phyloP scores from a whole-genome alignment of 164 flowering plant genomes.

The Tetrastigma voinierianum region DNA sequence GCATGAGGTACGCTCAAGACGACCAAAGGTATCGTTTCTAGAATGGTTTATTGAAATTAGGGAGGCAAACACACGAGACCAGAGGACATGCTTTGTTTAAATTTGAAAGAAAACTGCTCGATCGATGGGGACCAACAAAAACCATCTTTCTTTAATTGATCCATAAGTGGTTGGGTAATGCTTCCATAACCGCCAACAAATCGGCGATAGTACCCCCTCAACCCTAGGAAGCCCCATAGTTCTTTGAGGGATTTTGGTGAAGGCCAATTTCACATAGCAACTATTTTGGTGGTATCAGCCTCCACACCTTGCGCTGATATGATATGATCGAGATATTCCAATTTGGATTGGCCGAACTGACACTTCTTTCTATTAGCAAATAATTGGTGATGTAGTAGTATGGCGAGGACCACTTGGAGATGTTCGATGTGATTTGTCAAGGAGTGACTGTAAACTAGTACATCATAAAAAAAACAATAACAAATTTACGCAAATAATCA shows the following conservation, averaged over 20 bases:
- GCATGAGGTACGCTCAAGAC: background rate
- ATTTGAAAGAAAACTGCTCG: background rate
- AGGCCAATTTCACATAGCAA: background rate
- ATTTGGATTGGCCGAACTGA: too few relatives aligned
- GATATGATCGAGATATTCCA: too few relatives aligned
- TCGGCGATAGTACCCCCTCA: background rate
- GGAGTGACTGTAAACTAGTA: too few relatives aligned
- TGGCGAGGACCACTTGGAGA: too few relatives aligned
- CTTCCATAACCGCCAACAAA: conserved; percentile 8
- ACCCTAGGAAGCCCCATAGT: background rate
- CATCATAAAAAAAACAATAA: too few relatives aligned
- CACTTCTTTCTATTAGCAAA: too few relatives aligned
- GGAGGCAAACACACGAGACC: conserved; percentile 5
- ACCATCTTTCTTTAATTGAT: too few relatives aligned
- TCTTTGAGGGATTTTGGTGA: conserved; percentile 1
- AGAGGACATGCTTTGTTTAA: background rate
- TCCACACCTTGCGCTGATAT: too few relatives aligned
- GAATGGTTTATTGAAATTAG: conserved; percentile 1
- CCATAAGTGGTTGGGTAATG: conserved; percentile 8
- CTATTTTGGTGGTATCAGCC: conserved; percentile 3
- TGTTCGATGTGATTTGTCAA: too few relatives aligned
- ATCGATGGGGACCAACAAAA: background rate
- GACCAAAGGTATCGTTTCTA: conserved; percentile 3
- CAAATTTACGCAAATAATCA: too few relatives aligned
- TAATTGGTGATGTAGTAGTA: too few relatives aligned